Evolutionary conservation across 805 yeast genomes (phyloP).

Genomic region (Komagataella pseudopastoris): DNA sequence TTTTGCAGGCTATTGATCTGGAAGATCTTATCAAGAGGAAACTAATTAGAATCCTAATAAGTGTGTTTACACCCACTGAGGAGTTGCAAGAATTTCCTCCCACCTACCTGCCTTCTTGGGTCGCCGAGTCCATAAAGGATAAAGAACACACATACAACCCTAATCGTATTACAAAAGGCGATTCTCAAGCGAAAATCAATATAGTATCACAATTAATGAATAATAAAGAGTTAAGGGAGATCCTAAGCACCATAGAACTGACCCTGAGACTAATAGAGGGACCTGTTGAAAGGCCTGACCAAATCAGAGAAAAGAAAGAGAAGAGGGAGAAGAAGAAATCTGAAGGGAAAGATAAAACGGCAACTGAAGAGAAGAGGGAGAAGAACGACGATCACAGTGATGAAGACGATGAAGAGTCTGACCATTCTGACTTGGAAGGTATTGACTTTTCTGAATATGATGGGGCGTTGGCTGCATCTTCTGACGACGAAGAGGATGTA

Average conservation of each 20-base stretch:
- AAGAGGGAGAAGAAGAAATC: constrained; percentile 6
- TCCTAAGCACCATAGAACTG: constrained; percentile 11
- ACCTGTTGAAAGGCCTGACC: constrained; percentile 11
- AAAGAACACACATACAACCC: constrained; percentile 27
- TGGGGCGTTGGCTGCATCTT: constrained; percentile 25
- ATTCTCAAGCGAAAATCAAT: constrained; percentile 28
- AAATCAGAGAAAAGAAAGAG: neutral
- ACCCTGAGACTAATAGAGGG: constrained; percentile 15
- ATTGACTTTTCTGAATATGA: constrained; percentile 20
- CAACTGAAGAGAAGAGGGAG: constrained; percentile 12
- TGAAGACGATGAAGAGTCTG: constrained; percentile 12
- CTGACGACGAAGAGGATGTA: constrained; percentile 17
- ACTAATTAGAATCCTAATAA: constrained; percentile 6
- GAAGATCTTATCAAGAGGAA: constrained; percentile 6
- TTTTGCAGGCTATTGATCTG: constrained; percentile 2
- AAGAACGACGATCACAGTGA: constrained; percentile 5
- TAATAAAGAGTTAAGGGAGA: constrained; percentile 21
- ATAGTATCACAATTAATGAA: constrained; percentile 35
- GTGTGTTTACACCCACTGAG: constrained; percentile 17
- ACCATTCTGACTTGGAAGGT: constrained; percentile 18
- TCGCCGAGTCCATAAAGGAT: constrained; percentile 14
- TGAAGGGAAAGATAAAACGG: constrained; percentile 13
- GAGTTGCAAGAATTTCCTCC: constrained; percentile 21
- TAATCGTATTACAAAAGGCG: constrained; percentile 25
- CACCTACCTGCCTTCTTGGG: constrained; percentile 20